Conservation (phyloP, 768 basidiomycete genomes). For the Boletus pseudopeckii region DNA sequence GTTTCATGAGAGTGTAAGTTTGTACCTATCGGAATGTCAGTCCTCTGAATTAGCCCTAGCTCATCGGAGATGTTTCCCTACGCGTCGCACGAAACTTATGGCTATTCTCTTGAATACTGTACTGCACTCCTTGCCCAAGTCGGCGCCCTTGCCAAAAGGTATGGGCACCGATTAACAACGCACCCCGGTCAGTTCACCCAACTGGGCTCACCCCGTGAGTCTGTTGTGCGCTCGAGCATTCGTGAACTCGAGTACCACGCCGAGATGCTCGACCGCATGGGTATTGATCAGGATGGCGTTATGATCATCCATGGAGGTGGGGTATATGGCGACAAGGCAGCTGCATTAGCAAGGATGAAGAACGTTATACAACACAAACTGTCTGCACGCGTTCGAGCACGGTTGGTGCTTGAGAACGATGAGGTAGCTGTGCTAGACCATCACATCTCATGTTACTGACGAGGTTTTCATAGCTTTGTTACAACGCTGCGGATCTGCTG, state of each 20-base stretch:
- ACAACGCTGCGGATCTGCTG: constrained; percentile 85
- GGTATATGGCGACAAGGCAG: constrained; percentile 75
- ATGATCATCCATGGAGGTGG: constrained; percentile 89
- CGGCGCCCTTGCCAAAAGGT: constrained; percentile 63
- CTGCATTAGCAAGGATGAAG: constrained; percentile 70
- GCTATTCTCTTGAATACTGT: constrained; percentile 80
- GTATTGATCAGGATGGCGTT: constrained; percentile 75
- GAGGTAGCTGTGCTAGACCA: constrained; percentile 47
- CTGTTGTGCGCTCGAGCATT: constrained; percentile 72
- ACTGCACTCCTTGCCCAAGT: constrained; percentile 49
- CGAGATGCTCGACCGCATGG: constrained; percentile 86
- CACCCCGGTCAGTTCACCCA: constrained; percentile 90
- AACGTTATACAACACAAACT: constrained; percentile 60
- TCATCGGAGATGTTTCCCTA: constrained; percentile 95
- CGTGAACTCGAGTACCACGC: constrained; percentile 84
- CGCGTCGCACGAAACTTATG: constrained; percentile 76
- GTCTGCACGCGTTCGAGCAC: constrained; percentile 57
- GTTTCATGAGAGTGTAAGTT: constrained; percentile 68
- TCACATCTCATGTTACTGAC: neutral
- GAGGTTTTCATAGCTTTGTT: constrained; percentile 54
- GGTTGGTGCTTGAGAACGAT: constrained; percentile 92
- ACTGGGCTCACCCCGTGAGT: constrained; percentile 72
- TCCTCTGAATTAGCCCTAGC: constrained; percentile 10
- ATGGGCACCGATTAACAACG: constrained; percentile 76
- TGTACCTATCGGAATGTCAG: neutral